Evolutionary conservation across 2,329 filamentous ascomycete species (phyloP).

Genomic region (Talaromyces piceae): DNA sequence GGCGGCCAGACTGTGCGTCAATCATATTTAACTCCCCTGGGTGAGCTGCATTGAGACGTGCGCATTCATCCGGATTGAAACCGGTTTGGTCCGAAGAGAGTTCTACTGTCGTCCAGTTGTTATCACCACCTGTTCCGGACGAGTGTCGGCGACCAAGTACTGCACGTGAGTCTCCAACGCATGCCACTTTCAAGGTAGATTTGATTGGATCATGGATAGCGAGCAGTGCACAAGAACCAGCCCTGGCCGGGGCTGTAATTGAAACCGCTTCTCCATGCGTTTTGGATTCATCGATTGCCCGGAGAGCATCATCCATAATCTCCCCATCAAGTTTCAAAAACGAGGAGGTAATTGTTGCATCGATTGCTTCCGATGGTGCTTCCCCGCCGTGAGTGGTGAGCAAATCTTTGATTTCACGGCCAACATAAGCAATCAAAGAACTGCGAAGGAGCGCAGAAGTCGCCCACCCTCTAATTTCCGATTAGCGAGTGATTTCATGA

Average conservation of each 20-base stretch:
- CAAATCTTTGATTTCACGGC: neutral
- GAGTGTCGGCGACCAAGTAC: constrained; percentile 44
- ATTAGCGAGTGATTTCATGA: neutral
- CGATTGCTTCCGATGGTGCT: neutral
- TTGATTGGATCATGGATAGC: constrained; percentile 52
- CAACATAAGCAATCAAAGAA: constrained; percentile 1
- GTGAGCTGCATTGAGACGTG: constrained; percentile 50
- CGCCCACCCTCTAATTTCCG: neutral
- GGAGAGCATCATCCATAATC: neutral
- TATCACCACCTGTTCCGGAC: neutral
- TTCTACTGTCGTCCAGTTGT: neutral
- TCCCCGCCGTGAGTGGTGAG: neutral
- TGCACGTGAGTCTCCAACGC: constrained; percentile 60
- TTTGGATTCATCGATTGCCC: neutral
- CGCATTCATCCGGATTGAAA: constrained; percentile 52
- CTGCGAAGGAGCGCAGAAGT: neutral
- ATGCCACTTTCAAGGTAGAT: constrained; percentile 54
- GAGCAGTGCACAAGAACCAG: constrained; percentile 58
- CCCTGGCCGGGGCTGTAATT: constrained; percentile 24
- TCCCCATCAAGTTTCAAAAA: neutral
- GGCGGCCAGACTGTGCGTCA: constrained; percentile 44
- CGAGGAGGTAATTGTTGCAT: neutral
- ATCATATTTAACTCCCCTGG: constrained; percentile 55
- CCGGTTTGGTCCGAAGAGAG: constrained; percentile 53
- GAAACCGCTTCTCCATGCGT: constrained; percentile 15